Evolutionary conservation across 768 basidiomycete species (phyloP), one percentile per base, ranked within the genome.

Genomic region (Cyclocybe aegerita): DNA sequence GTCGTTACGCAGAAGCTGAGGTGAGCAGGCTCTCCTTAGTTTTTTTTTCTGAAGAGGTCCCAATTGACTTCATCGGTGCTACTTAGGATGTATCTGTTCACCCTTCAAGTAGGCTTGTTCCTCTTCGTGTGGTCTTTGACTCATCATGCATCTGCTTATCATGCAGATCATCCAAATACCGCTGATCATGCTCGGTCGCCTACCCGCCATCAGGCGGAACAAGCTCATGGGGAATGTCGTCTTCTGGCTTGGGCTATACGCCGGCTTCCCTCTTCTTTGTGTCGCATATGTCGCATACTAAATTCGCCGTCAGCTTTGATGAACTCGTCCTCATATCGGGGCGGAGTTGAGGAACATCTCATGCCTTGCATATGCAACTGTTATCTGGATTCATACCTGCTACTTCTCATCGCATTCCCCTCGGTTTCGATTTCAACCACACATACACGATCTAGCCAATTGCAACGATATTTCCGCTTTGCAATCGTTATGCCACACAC

Each of bases 211-310:
- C 60, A 87, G 86, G 66, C 76, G 80, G 53, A 95, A 95, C 71
- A 88, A 84, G 60, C 78, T 88, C 4, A 65, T 96, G 62, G 89
- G 89, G 1, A 90, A 90, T 54, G 68, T 93, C 40, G 82, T 96
- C 31, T 98, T 99, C 66, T 99, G 97, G 97, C 56, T 93, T 15
- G 94, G 94, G 2, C 78, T 98, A 17, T 91, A 88, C 59, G 84
- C 85, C 5, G 96, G 96, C 10, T 93, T 98, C 77, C 97, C 97
- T 1, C 68, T 98, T 48, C 79, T 99, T 11, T 95, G 93, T 55
- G 90, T 95, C 14, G 88, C 73, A 9, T 78, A 78, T 49, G 72
- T 75, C 16, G 72, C 74, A 29, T 73, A 77, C 53, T 78, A 46
- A 56, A 37, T 12, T 32, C 6, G 11, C 32, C 14, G 7, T 16